phyloP scores from a whole-genome alignment of 495 filamentous ascomycete genomes.

The Recurvomyces mirabilis region DNA sequence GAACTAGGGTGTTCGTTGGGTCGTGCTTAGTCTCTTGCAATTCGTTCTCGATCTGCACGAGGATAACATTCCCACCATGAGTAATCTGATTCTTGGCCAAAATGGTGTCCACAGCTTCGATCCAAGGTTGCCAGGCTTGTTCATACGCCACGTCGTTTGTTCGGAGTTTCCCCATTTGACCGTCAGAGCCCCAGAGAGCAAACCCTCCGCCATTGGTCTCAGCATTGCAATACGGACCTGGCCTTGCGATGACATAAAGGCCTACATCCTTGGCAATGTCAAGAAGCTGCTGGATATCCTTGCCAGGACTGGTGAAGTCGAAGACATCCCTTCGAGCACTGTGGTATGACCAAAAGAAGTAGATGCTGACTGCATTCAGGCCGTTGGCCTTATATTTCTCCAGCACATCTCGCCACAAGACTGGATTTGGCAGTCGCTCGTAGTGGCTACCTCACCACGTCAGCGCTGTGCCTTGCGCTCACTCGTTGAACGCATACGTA shows the following conservation, averaged over 20 bases:
- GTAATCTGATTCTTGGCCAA: slow-evolving; percentile 39
- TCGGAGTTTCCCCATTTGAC: slow-evolving; percentile 45
- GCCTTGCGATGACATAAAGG: slow-evolving; percentile 46
- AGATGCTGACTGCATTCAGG: slow-evolving; percentile 46
- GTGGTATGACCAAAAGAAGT: slow-evolving; percentile 45
- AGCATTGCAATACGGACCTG: slow-evolving; percentile 51
- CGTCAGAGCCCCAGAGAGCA: slow-evolving; percentile 52
- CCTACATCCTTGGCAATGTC: slow-evolving; percentile 46
- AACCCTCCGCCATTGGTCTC: slow-evolving; percentile 43
- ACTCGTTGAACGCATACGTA: not conserved
- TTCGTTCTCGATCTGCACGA: slow-evolving; percentile 54
- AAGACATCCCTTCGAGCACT: slow-evolving; percentile 37
- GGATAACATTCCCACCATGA: slow-evolving; percentile 43
- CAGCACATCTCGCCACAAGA: slow-evolving; percentile 50
- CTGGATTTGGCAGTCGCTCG: slow-evolving; percentile 45
- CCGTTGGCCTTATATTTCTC: slow-evolving; percentile 51
- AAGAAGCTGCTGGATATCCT: slow-evolving; percentile 43
- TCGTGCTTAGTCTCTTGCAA: slow-evolving; percentile 28
- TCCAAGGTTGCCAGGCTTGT: slow-evolving; percentile 35
- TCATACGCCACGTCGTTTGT: slow-evolving; percentile 35
- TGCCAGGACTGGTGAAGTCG: slow-evolving; percentile 46
- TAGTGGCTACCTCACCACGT: slow-evolving; percentile 34
- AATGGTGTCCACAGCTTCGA: slow-evolving; percentile 11
- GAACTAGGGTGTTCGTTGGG: slow-evolving; percentile 38
- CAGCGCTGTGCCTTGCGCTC: not conserved